phyloP scores from a whole-genome alignment of 1,139 yeast genomes.

The Yamadazyma atmosphaerica region DNA sequence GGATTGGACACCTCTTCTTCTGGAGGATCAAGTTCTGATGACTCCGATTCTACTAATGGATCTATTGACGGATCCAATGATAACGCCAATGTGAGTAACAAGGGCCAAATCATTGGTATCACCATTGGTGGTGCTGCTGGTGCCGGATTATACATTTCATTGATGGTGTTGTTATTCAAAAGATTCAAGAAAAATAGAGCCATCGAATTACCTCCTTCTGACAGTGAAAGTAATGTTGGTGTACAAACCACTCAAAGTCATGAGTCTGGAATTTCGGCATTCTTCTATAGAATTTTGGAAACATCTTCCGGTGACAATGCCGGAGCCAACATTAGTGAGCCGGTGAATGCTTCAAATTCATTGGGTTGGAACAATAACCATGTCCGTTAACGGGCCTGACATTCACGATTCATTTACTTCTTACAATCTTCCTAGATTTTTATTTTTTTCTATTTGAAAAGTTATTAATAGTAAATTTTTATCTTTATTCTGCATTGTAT shows the following conservation, averaged over 20 bases:
- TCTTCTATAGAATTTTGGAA: slow-evolving; percentile 32
- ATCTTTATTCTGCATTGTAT: slow-evolving; percentile 4
- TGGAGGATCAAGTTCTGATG: slow-evolving; percentile 15
- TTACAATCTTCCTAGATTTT: slow-evolving; percentile 3
- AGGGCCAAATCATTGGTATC: slow-evolving; percentile 54
- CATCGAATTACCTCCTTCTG: slow-evolving; percentile 45
- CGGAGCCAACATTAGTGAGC: slow-evolving; percentile 39
- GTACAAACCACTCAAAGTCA: slow-evolving; percentile 16
- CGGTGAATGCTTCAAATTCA: slow-evolving; percentile 48
- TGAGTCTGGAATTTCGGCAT: slow-evolving; percentile 29
- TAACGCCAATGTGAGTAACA: slow-evolving; percentile 20
- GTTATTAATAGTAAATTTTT: slow-evolving; percentile 3
- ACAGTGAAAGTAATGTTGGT: slow-evolving; percentile 41
- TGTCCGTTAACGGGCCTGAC: slow-evolving; percentile 8
- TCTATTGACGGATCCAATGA: slow-evolving; percentile 35
- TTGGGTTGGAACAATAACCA: slow-evolving; percentile 39
- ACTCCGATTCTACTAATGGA: slow-evolving; percentile 45
- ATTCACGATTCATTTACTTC: slow-evolving; percentile 5
- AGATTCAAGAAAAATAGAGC: slow-evolving; percentile 36
- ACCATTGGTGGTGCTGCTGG: slow-evolving; percentile 73
- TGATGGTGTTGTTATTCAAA: slow-evolving; percentile 48
- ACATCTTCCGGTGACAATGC: slow-evolving; percentile 15
- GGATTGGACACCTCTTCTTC: slow-evolving; percentile 39
- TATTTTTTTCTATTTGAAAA: slow-evolving; percentile 1
- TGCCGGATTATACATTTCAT: slow-evolving; percentile 54